Evolutionary conservation across 2,329 filamentous ascomycete species (phyloP).

Genomic region (Juglanconis sp.): DNA sequence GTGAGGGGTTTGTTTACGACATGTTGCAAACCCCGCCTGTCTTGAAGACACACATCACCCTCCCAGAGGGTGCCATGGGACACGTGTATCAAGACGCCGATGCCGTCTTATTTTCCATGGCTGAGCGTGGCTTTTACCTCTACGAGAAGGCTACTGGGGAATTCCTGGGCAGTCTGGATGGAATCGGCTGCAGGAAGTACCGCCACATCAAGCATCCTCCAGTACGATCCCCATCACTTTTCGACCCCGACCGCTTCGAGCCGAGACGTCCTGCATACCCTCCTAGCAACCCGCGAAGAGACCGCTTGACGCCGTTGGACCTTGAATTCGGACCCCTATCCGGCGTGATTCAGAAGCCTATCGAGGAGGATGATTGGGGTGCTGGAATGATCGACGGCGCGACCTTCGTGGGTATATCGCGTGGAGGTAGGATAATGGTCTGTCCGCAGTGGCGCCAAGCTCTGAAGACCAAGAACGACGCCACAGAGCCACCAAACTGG

Average conservation of each 20-base stretch:
- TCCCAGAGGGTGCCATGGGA: constrained; percentile 38
- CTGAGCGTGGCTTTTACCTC: constrained; percentile 37
- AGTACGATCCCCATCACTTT: background rate
- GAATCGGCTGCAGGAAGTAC: constrained; percentile 26
- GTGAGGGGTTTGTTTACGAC: constrained; percentile 43
- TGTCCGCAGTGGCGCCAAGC: constrained; percentile 40
- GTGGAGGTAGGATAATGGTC: constrained; percentile 39
- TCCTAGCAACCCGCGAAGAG: constrained; percentile 20
- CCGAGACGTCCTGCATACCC: background rate
- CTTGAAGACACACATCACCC: constrained; percentile 33
- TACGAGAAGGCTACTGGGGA: constrained; percentile 37
- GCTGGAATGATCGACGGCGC: constrained; percentile 40
- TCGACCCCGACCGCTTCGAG: background rate
- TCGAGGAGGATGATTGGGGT: constrained; percentile 43
- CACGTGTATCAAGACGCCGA: constrained; percentile 41
- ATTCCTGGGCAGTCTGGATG: constrained; percentile 29
- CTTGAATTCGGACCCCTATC: background rate
- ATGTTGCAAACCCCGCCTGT: constrained; percentile 31
- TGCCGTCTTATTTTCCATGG: constrained; percentile 42
- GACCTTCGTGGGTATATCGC: constrained; percentile 41
- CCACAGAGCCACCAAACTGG: constrained; percentile 23
- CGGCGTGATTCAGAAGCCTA: constrained; percentile 23
- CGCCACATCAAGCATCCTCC: constrained; percentile 22
- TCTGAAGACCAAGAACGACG: constrained; percentile 25
- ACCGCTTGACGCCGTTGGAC: constrained; percentile 23